Evolutionary conservation across 371 early-diverging fungal species (phyloP), one percentile per base, ranked within the genome.

Genomic region (Actinomortierella wolfii): DNA sequence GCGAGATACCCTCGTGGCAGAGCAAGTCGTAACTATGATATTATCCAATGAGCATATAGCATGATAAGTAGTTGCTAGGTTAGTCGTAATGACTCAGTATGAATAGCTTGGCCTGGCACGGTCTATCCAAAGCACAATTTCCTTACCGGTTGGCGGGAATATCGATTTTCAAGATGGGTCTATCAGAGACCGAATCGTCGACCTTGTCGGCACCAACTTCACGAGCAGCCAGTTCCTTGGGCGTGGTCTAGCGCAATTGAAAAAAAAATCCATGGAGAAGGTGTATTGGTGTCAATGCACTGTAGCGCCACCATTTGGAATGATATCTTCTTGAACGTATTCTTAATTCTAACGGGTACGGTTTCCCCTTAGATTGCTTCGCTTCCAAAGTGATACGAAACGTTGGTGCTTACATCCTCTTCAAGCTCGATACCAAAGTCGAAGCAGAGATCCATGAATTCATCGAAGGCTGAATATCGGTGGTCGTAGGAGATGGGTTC

Each of bases 381-480:
- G 4, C 34, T 34, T 34, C 11, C 11, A 6, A 6, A 34, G n/a
- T n/a, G n/a, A n/a, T n/a, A n/a, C n/a, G 21, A 24, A 56, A 17
- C 8, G 18, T 28, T 15, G 5, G 39, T 24, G 68, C 83, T 75
- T 88, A 90, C 86, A 80, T 94, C 95, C 77, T 98, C 99, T 69
- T 99, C 99, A 29, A 99, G 85, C 84, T 99, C 99, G 70, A 99
- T 92, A 62, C 99, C 99, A 84, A 96, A 99, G 78, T 97, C 96
- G 87, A 99, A 99, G 81, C 99, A 96, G 57, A 99, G 84, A 78
- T 98, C 96, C 76, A 94, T 90, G 84, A 99, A 96, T 67, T 95
- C 94, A 47, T 92, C 88, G 67, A 84, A 84, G 55, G 92, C 89
- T 89, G 77, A 48, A 34, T 24, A 26, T 51, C 14, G 5, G 20